phyloP scores from a whole-genome alignment of 352 stramenopile genomes.

The Pythium volutum region DNA sequence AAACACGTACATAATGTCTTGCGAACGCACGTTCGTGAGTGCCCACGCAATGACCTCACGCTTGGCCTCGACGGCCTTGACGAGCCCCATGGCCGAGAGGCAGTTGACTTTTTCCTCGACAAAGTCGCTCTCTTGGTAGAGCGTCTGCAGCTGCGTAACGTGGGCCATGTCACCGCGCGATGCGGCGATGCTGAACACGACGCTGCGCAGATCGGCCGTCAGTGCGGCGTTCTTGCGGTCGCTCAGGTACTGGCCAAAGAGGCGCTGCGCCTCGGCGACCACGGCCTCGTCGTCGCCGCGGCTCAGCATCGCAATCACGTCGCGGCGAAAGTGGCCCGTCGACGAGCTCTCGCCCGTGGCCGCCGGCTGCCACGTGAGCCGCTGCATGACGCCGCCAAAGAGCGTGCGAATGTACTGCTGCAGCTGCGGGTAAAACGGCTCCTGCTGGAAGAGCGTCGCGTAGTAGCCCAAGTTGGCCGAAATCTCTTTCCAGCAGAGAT shows the following conservation, averaged over 20 bases:
- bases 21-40: conserved; percentile 62
- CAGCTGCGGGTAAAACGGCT: conserved; percentile 49
- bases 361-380: conserved; percentile 51
- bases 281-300: conserved; percentile 45
- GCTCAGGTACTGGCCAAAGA: conserved; percentile 59
- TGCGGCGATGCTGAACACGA: conserved; percentile 61
- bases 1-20: conserved; percentile 84
- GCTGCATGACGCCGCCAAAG: conserved; percentile 50
- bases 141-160: conserved; percentile 41
- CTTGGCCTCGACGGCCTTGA: conserved; percentile 59
- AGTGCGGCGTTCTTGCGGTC: conserved; percentile 39
- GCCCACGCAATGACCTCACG: conserved; percentile 64
- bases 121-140: conserved; percentile 75
- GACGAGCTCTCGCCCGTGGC: conserved; percentile 18
- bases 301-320: conserved; percentile 53
- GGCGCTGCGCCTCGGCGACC: conserved; percentile 48
- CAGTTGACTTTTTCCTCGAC: conserved; percentile 83
- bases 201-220: conserved; percentile 56
- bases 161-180: conserved; percentile 42
- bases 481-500: conserved; percentile 69
- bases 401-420: conserved; percentile 54
- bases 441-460: conserved; percentile 46
- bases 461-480: conserved; percentile 51
- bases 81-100: conserved; percentile 62
- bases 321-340: conserved; percentile 45